Conservation (phyloP, 1,284 basidiomycete genomes). For the Pseudozyma hubeiensis region DNA sequence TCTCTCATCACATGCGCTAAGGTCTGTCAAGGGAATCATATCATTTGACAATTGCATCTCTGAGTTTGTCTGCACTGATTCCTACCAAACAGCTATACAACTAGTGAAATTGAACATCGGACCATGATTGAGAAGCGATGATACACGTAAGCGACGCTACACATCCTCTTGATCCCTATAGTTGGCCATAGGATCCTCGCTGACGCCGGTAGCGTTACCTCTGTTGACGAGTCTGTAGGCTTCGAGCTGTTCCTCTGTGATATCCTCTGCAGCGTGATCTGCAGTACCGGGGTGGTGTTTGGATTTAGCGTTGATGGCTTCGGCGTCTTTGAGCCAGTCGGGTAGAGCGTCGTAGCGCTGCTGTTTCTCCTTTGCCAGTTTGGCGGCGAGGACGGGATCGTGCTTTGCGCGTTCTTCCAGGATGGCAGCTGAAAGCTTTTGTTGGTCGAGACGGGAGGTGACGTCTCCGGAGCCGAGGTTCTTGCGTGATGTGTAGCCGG, state of each 20-base stretch:
- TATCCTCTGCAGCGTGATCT: constrained; percentile 77
- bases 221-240: constrained; percentile 77
- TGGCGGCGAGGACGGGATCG: constrained; percentile 21
- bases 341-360: constrained; percentile 27
- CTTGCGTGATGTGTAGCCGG: constrained; percentile 13
- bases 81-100: no score
- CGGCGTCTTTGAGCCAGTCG: constrained; percentile 56
- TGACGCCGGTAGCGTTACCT: constrained; percentile 72
- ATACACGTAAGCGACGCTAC: neutral
- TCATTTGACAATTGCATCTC: no score
- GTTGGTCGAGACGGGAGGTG: constrained; percentile 30
- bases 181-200: constrained; percentile 88
- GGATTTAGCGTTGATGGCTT: constrained; percentile 38
- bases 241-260: constrained; percentile 93
- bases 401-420: constrained; percentile 34
- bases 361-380: constrained; percentile 9
- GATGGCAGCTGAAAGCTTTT: constrained; percentile 36
- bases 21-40: no score
- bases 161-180: constrained; percentile 75
- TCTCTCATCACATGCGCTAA: neutral
- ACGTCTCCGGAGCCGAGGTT: constrained; percentile 11
- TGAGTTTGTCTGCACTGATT: no score
- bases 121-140: no score
- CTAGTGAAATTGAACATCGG: no score
- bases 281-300: constrained; percentile 39